Percentiles rank a stretch among this genome's conserved stretches.
Evolutionary conservation across 1,284 basidiomycete species (phyloP).

Genomic region (Microbotryomycetes sp.): DNA sequence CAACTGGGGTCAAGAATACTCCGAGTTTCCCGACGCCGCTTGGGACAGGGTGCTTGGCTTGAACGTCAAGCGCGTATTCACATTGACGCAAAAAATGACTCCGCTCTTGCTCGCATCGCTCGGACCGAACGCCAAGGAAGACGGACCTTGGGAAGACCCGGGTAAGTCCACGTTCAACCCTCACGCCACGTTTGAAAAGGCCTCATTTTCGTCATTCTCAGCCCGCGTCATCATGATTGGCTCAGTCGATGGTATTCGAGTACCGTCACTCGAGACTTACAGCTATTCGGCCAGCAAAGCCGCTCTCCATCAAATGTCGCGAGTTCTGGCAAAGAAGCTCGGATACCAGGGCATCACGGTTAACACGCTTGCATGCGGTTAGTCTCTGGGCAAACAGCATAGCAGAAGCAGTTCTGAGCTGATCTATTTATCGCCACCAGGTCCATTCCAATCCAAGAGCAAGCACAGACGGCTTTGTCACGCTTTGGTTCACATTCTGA

Average conservation of each 20-base stretch:
- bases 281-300: conserved; percentile 63
- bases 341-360: conserved; percentile 57
- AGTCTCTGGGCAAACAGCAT: conserved; percentile 38
- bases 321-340: conserved; percentile 55
- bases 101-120: conserved; percentile 49
- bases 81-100: conserved; percentile 57
- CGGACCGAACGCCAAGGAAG: conserved; percentile 44
- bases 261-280: conserved; percentile 52
- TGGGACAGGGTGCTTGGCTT: conserved; percentile 53
- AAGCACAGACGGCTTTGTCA: background rate
- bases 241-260: conserved; percentile 33
- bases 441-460: background rate
- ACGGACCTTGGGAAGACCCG: conserved; percentile 37
- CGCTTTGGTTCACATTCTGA: background rate
- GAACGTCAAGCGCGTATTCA: conserved; percentile 63
- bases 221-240: conserved; percentile 36
- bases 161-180: conserved; percentile 57
- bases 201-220: background rate
- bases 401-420: conserved; percentile 8
- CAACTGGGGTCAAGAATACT: conserved; percentile 12
- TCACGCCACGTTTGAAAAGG: conserved; percentile 36
- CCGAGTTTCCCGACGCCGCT: conserved; percentile 46
- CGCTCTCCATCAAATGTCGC: conserved; percentile 55
- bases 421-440: background rate
- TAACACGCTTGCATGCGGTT: conserved; percentile 62